A percentile compares a stretch with the other conserved stretches of the same genome.
Evolutionary conservation across 768 basidiomycete species (phyloP).

Genomic region (Infundibulicybe gibba): DNA sequence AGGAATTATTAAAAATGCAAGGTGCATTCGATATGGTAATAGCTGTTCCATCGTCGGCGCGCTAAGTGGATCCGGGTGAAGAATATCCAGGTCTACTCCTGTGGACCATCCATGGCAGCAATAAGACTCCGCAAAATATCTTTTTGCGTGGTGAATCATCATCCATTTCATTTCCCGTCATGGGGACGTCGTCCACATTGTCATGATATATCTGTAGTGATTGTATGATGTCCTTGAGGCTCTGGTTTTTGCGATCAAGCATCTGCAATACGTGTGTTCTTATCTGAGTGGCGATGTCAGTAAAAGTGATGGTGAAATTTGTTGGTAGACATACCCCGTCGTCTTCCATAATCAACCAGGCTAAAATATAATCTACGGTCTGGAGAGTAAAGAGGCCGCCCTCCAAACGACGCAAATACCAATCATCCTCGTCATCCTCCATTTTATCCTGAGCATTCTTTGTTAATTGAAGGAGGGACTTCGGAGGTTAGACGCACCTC

Average conservation of each 20-base stretch:
- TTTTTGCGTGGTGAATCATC: slow-evolving; percentile 46
- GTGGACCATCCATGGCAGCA: slow-evolving; percentile 41
- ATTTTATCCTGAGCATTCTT: no score
- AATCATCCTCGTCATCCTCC: slow-evolving; percentile 57
- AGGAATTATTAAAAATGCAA: slow-evolving; percentile 74
- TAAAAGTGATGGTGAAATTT: slow-evolving; percentile 2
- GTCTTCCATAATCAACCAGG: slow-evolving; percentile 97
- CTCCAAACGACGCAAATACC: slow-evolving; percentile 86
- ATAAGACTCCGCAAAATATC: slow-evolving; percentile 71
- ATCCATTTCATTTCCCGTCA: slow-evolving; percentile 16
- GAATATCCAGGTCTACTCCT: slow-evolving; percentile 4
- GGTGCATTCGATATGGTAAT: slow-evolving; percentile 93
- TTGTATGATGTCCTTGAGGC: slow-evolving; percentile 64
- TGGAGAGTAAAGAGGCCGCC: slow-evolving; percentile 87
- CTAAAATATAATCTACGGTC: slow-evolving; percentile 89
- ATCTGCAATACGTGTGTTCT: slow-evolving; percentile 73
- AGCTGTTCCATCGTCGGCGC: slow-evolving; percentile 39
- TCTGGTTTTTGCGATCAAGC: slow-evolving; percentile 68
- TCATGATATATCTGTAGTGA: slow-evolving; percentile 71
- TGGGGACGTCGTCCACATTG: slow-evolving; percentile 60
- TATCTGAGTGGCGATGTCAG: slow-evolving; percentile 46
- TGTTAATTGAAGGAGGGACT: no score
- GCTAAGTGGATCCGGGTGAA: neutral
- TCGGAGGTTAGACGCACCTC: slow-evolving; percentile 36
- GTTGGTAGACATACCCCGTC: slow-evolving; percentile 70